Evolutionary conservation across 352 stramenopile species (phyloP).

Genomic region (Ophiocytium majus): DNA sequence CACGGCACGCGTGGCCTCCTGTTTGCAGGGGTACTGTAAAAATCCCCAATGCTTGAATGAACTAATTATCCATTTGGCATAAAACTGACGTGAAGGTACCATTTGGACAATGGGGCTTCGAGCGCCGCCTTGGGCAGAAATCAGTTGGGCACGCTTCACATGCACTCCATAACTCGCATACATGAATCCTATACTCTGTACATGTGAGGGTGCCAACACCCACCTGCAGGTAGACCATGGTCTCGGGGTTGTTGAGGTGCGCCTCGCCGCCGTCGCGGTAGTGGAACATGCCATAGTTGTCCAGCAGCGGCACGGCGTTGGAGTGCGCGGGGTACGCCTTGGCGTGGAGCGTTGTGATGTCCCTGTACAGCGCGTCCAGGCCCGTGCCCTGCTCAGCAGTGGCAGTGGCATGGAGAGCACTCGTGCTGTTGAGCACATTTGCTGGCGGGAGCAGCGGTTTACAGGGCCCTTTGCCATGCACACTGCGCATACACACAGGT

Average conservation of each 20-base stretch:
- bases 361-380: constrained; percentile 89
- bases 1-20: too few relatives aligned
- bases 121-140: too few relatives aligned
- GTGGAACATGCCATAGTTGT: constrained; percentile 90
- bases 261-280: constrained; percentile 87
- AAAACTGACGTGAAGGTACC: too few relatives aligned
- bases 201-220: too few relatives aligned
- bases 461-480: neutral
- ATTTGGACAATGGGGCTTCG: too few relatives aligned
- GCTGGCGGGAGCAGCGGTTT: neutral
- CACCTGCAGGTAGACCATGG: constrained; percentile 89
- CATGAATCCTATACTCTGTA: too few relatives aligned
- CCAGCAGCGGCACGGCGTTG: constrained; percentile 75
- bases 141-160: too few relatives aligned
- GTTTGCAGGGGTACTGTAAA: too few relatives aligned
- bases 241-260: constrained; percentile 90
- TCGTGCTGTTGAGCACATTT: constrained; percentile 59
- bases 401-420: constrained; percentile 76
- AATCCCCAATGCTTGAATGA: too few relatives aligned
- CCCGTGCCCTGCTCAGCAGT: constrained; percentile 79
- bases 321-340: constrained; percentile 71
- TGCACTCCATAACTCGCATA: too few relatives aligned
- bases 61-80: too few relatives aligned
- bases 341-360: constrained; percentile 85
- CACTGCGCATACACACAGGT: neutral